Evolutionary conservation across 1,139 yeast genomes (phyloP), one percentile per base, ranked within the genome.

Genomic region (Lodderomyces margitis): DNA sequence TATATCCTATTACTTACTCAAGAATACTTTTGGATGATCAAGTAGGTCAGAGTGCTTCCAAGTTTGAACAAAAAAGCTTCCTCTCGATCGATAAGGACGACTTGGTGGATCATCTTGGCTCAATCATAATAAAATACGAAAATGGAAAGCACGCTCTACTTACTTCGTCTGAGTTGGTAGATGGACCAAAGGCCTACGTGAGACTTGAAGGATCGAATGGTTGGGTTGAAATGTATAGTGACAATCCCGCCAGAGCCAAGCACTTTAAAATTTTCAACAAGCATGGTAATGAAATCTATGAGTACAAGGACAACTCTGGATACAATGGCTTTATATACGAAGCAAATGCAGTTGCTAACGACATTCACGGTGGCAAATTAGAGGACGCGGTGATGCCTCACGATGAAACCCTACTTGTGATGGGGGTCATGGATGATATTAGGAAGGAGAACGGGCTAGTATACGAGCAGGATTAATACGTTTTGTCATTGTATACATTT

Each of bases 1-100:
- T 80, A 36, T 81, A 81, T 51, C 64, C 81, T 5, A 53, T 79
- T 41, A 79, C 82, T 49, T 80, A 70, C 46, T 59, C 65, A 16
- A 58, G 78, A 44, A 52, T 70, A 12, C 59, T 71, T 33, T 56
- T 72, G 44, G 73, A 71, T 50, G 61, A 58, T 24, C 54, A 64
- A 19, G 52, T 58, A 1, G 69, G 66, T 14, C 42, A 51, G 3
- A 46, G 62, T 3, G 61, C 60, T 40, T 48, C 61, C 6, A 51
- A 56, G 14, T 71, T 67, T 43, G 55, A 56, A 15, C 46, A 57
- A 17, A 59, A 61, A 45, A 61, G 73, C 4, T 54, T 64, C 30
- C 56, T 68, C 36, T 57, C 68, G 5, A 47, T 72, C 8, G 70
- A 63, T 37, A 47, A 55, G 5, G 34, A 38, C 2, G 69, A 66